Base-by-base conservation (phyloP, 2,329 filamentous ascomycete species). In the Raffaelea arxii region DNA sequence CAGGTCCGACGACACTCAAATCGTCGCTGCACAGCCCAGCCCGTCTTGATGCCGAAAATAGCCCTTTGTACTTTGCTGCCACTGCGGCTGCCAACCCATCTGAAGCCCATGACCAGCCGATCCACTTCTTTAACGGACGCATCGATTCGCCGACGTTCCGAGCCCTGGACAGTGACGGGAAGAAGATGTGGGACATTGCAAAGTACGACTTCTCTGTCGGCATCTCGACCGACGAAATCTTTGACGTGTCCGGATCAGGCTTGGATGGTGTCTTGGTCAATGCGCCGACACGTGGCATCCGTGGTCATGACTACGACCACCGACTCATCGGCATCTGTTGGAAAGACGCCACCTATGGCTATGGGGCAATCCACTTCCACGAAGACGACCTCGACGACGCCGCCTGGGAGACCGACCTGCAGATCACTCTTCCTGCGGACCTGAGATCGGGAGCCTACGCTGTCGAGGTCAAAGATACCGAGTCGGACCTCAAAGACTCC, bases 321-420 rank as follows among this genome's bases (percentile, higher is more conserved):
- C n/a, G n/a, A n/a, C n/a, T n/a, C n/a, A n/a, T n/a, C n/a, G n/a
- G n/a, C n/a, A n/a, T n/a, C n/a, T n/a, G n/a, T n/a, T 49, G 47
- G 47, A 49, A 43, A 9, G 43, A 46, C 25, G 32, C 47, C 16
- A 38, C 14, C 2, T 39, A 32, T 7, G 48, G 44, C 14, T 49
- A 49, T 25, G 48, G 48, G 10, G 48, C 44, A 24, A 49, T 49
- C 48, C 48, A 49, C 41, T 49, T 49, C 27, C 48, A 49, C 41
- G 48, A 49, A 16, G 48, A 49, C 41, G 48, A 49, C 36, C 27
- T 49, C 18, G 48, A 49, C 27, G 41, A 49, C 23, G 48, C 48
- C 22, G 21, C 16, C 41, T 49, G 48, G 48, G 44, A 18, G n/a
- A 44, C 41, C 2, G 44, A 49, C 12, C 47, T 49, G 18, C 22